Percentiles rank a stretch among this genome's conserved stretches.
These are phyloP conservation scores for Inosperma sp. DNA, from an alignment of 768 basidiomycete species.

Conservation along the genomic window DNA sequence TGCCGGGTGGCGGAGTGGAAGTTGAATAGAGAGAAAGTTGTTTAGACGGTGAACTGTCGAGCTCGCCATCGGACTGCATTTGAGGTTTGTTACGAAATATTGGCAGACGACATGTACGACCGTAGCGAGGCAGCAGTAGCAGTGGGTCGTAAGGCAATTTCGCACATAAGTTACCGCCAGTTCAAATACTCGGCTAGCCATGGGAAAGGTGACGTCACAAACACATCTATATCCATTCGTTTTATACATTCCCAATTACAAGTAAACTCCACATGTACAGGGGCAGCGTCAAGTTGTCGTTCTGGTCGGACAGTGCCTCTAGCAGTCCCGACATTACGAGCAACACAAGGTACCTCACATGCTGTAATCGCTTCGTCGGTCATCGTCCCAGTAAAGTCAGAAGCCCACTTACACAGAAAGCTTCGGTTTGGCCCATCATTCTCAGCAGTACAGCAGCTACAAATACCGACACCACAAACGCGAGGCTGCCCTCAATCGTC, in stretches of 20 bases:
- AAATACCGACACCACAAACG: constrained; percentile 71
- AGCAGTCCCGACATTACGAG: constrained; percentile 64
- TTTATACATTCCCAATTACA: constrained; percentile 46
- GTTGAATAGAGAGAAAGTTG: too few species aligned
- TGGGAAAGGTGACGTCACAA: constrained; percentile 35
- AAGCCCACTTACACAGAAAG: constrained; percentile 64
- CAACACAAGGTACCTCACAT: constrained; percentile 58
- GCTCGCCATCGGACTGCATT: too few species aligned
- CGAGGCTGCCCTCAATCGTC: constrained; percentile 87
- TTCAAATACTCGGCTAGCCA: constrained; percentile 7
- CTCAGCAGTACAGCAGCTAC: constrained; percentile 67
- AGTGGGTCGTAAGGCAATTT: not conserved
- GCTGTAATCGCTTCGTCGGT: constrained; percentile 39
- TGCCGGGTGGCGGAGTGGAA: too few species aligned
- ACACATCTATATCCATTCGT: not conserved
- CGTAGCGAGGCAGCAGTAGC: not conserved
- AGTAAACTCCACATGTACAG: constrained; percentile 92
- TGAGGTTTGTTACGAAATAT: too few species aligned
- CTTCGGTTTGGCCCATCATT: constrained; percentile 60
- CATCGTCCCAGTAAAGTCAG: constrained; percentile 3
- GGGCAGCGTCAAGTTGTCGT: constrained; percentile 96
- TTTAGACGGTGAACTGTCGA: too few species aligned
- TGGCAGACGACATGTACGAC: not conserved
- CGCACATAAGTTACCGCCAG: constrained; percentile 1
- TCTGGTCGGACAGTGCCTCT: constrained; percentile 92